Conservation (phyloP, 2,329 filamentous ascomycete genomes). For the Neophaeococcomyces aloes region DNA sequence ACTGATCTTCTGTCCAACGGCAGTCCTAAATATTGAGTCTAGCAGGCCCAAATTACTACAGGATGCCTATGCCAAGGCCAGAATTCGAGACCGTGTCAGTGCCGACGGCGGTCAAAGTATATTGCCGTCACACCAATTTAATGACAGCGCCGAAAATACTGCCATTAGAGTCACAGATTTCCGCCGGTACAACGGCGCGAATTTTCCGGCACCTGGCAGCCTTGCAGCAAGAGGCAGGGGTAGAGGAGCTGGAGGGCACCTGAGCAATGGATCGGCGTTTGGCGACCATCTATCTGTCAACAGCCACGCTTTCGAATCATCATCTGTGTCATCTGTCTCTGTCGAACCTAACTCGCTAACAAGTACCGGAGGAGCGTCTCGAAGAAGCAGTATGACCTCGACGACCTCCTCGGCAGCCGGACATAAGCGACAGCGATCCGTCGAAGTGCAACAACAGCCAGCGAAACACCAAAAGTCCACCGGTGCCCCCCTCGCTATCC, state of each 20-base stretch:
- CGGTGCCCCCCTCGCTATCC: constrained; percentile 10
- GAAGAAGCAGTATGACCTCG: too few species aligned
- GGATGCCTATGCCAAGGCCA: constrained; percentile 29
- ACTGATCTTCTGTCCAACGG: constrained; percentile 39
- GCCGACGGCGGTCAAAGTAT: constrained; percentile 36
- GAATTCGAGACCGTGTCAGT: constrained; percentile 33
- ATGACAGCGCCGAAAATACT: neutral
- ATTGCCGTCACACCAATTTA: constrained; percentile 19
- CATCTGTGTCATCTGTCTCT: too few species aligned
- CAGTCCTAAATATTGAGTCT: constrained; percentile 26
- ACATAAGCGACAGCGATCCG: too few species aligned
- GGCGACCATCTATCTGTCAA: too few species aligned
- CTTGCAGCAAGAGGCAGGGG: too few species aligned
- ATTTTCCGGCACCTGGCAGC: neutral
- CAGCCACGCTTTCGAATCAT: too few species aligned
- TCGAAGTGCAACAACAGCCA: too few species aligned
- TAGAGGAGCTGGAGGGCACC: too few species aligned
- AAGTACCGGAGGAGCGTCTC: too few species aligned
- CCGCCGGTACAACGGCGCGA: neutral
- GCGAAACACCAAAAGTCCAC: neutral
- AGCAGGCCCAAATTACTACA: constrained; percentile 19
- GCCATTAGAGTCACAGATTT: neutral
- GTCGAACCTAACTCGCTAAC: too few species aligned
- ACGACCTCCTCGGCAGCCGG: too few species aligned
- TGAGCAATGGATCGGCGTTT: too few species aligned